Base-by-base conservation (phyloP, 306 rosid species). In the Abrus precatorius region DNA sequence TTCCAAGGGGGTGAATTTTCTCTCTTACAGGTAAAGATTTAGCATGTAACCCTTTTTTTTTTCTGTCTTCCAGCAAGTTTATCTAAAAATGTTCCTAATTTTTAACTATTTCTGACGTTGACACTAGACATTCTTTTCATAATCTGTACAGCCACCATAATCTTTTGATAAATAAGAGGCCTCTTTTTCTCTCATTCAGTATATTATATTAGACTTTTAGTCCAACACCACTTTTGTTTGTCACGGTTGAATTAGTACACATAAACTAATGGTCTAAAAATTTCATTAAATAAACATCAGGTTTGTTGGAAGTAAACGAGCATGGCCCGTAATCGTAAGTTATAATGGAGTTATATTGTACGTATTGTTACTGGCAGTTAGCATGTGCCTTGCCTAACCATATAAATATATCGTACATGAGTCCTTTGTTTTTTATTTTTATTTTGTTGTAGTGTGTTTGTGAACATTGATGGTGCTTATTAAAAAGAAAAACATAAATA, bases 121-220 rank as follows among this genome's bases (percentile, higher is more conserved):
- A 61, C 56, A 52, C 56, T 48, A 8, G 50, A 73, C 80, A 53
- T 81, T 81, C 53, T 74, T 69, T 81, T 62, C 69, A 44, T 12
- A n/a, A 54, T 30, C 32, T 43, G 65, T 70, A 68, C 33, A 33
- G 71, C 49, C 56, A 61, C 11, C 72, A 36, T 40, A 28, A 80
- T 71, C 20, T 69, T 69, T 29, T 10, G 1, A 49, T 70, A 60
- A 12, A 8, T 80, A 5, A 71, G 78, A 80, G 11, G 38, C 29
- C 28, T 13, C 43, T 69, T 52, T 57, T 48, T 79, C 55, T 44
- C 41, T 69, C 33, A 80, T 61, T 50, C 9, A 6, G 73, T 41
- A 62, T 80, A 14, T 29, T 61, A 60, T 48, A 40, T 47, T 80
- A 41, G 72, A 63, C 54, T 48, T 71, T 8, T 78, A 56, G 61